phyloP scores from a whole-genome alignment of 1,284 basidiomycete species.

The Leccinum holopus region DNA sequence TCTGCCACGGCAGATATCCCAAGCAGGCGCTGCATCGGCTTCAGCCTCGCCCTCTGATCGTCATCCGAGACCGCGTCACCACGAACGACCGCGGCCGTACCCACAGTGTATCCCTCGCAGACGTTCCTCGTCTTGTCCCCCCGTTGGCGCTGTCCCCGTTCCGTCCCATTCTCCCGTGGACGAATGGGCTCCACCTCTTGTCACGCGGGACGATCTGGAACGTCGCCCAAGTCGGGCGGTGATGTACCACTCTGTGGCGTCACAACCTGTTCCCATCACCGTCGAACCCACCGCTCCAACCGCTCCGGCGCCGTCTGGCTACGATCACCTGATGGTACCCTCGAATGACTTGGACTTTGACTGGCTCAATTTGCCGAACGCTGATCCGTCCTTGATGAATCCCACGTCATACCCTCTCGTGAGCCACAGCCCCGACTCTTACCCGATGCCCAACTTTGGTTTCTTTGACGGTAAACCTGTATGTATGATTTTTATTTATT shows the following conservation, averaged over 20 bases:
- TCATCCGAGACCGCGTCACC: constrained; percentile 7
- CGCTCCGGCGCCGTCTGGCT: not conserved
- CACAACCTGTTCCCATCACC: not conserved
- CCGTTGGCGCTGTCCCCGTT: constrained; percentile 34
- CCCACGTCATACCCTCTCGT: not conserved
- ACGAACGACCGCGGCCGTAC: constrained; percentile 24
- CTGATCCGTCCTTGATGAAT: constrained; percentile 9
- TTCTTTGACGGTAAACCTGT: constrained; percentile 22
- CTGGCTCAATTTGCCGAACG: constrained; percentile 14
- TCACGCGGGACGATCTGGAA: constrained; percentile 39
- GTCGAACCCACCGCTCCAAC: constrained; percentile 1
- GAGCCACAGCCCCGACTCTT: constrained; percentile 8
- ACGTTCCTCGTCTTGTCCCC: constrained; percentile 43
- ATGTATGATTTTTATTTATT: constrained; percentile 1
- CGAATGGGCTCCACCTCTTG: constrained; percentile 21
- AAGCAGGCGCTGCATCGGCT: constrained; percentile 4
- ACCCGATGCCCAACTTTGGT: not conserved
- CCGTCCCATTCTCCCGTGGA: constrained; percentile 17
- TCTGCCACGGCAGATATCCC: constrained; percentile 44
- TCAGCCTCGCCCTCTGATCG: not conserved
- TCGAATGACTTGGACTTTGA: constrained; percentile 5
- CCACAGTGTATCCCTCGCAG: constrained; percentile 26
- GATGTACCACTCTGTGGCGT: constrained; percentile 32
- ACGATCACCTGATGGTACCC: not conserved
- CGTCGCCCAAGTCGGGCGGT: constrained; percentile 37